These are phyloP conservation scores for Hamamelis virginiana DNA, from an alignment of 164 flowering plant genomes.

Conservation along the genomic window DNA sequence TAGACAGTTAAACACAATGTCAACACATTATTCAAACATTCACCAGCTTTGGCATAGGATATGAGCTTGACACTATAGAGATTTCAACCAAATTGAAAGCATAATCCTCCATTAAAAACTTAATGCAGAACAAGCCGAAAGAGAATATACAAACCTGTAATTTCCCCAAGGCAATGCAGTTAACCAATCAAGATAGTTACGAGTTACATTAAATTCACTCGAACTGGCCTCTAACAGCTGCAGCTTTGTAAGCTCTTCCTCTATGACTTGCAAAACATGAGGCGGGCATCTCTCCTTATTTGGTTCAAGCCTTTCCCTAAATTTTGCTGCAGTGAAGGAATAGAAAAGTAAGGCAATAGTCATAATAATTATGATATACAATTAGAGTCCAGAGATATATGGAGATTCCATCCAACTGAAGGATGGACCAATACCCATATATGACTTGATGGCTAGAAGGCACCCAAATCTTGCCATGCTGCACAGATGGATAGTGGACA, in stretches of 20 bases:
- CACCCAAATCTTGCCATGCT: background rate
- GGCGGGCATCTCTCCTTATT: conserved; percentile 84
- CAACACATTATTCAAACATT: background rate
- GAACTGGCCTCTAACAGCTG: conserved; percentile 96
- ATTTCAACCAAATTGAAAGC: background rate
- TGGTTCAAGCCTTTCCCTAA: conserved; percentile 91
- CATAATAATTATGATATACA: background rate
- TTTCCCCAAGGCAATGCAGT: conserved; percentile 96
- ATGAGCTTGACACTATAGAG: background rate
- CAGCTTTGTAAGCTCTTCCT: conserved; percentile 93
- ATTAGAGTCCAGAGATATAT: background rate
- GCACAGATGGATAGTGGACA: background rate
- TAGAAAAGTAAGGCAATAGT: conserved; percentile 6
- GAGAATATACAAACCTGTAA: conserved; percentile 63
- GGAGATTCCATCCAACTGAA: background rate
- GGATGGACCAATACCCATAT: background rate
- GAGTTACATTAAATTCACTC: conserved; percentile 97
- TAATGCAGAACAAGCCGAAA: background rate
- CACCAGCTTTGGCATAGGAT: background rate
- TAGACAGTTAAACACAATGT: background rate
- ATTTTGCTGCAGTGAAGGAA: conserved; percentile 66
- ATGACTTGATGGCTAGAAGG: background rate
- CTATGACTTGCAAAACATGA: conserved; percentile 95
- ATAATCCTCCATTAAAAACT: background rate
- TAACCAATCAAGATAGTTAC: conserved; percentile 98